Evolutionary conservation across 257 asterid genomes (phyloP).

Genomic region (Vinca minor): DNA sequence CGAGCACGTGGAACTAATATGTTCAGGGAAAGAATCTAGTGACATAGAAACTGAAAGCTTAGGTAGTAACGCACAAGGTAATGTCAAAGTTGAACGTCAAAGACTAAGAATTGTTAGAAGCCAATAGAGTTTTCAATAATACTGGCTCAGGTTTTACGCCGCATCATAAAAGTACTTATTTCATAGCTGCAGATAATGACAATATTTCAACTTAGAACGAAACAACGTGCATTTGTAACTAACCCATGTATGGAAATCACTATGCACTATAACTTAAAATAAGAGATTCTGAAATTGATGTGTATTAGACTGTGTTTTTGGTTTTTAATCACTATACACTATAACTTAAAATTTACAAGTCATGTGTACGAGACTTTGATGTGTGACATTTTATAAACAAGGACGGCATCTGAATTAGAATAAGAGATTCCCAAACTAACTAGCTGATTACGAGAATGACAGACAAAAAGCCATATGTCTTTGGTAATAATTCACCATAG

Average conservation of each 20-base stretch:
- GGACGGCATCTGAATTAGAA: background rate
- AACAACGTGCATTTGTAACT: background rate
- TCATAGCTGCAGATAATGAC: no score
- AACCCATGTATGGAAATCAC: background rate
- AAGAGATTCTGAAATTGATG: no score
- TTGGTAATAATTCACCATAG: background rate
- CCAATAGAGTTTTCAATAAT: no score
- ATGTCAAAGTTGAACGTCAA: constrained; percentile 7
- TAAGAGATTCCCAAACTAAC: background rate
- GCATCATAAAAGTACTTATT: no score
- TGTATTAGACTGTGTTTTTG: no score
- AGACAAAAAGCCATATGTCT: background rate
- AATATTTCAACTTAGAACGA: no score
- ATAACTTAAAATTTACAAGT: background rate
- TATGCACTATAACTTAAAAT: background rate
- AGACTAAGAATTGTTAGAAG: background rate
- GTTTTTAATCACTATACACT: no score
- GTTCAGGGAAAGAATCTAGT: no score
- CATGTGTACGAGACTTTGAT: background rate
- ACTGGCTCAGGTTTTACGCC: no score
- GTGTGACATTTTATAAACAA: background rate
- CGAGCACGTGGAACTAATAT: no score
- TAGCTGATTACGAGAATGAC: background rate
- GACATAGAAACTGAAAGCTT: background rate
- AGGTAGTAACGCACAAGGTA: constrained; percentile 5